phyloP scores from a whole-genome alignment of 306 rosid genomes.

The Gynostemma pentaphyllum region DNA sequence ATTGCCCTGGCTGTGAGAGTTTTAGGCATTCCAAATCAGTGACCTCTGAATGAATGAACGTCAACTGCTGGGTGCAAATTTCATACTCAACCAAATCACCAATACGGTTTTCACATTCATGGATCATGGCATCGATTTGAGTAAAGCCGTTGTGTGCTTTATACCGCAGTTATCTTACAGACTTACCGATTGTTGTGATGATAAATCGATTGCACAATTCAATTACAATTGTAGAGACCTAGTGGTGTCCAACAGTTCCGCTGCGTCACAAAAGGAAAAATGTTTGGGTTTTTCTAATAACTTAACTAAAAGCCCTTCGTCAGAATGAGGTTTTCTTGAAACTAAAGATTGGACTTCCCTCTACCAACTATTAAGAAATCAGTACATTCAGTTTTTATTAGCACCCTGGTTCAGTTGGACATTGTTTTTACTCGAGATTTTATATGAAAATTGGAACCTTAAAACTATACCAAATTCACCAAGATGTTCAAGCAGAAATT shows the following conservation, averaged over 20 bases:
- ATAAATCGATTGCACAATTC: background rate
- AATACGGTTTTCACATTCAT: background rate
- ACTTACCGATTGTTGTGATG: background rate
- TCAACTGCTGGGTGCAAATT: background rate
- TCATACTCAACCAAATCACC: background rate
- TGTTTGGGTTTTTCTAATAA: too few relatives aligned
- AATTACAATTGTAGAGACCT: background rate
- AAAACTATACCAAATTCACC: too few relatives aligned
- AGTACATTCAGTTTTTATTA: too few relatives aligned
- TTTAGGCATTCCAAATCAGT: constrained; percentile 45
- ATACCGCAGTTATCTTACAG: background rate
- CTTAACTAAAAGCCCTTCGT: too few relatives aligned
- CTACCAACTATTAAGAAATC: too few relatives aligned
- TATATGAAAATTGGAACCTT: too few relatives aligned
- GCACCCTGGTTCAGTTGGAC: too few relatives aligned
- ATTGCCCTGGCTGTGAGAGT: constrained; percentile 96
- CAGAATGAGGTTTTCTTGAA: too few relatives aligned
- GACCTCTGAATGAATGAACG: constrained; percentile 12
- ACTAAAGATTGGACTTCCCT: too few relatives aligned
- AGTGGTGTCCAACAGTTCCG: background rate
- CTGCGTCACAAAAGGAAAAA: too few relatives aligned
- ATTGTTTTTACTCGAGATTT: too few relatives aligned
- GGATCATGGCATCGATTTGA: background rate
- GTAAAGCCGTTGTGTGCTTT: background rate
- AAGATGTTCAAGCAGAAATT: too few relatives aligned